Conservation (phyloP, 2,329 filamentous ascomycete genomes). For the Sodiomyces alkalinus region DNA sequence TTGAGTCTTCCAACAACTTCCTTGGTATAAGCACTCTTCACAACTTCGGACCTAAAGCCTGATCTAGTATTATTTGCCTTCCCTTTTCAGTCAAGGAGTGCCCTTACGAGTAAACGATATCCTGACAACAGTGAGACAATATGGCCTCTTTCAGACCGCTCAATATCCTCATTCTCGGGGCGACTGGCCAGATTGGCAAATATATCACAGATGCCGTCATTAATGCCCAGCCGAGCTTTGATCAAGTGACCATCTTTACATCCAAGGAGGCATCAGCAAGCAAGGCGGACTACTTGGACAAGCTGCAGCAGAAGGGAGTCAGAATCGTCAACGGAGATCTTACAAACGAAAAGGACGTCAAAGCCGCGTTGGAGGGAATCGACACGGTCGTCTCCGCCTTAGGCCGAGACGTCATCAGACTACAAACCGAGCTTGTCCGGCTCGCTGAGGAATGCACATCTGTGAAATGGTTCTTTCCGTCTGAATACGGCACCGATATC, state of each 20-base stretch:
- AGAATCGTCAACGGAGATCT: constrained; percentile 19
- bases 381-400: constrained; percentile 70
- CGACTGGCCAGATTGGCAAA: constrained; percentile 24
- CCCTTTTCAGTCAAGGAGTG: no score
- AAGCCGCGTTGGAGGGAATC: constrained; percentile 38
- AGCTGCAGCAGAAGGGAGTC: constrained; percentile 10
- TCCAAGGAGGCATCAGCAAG: constrained; percentile 4
- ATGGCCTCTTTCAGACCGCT: constrained; percentile 1
- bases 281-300: constrained; percentile 10
- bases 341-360: constrained; percentile 26
- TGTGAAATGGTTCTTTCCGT: constrained; percentile 51
- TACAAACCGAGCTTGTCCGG: constrained; percentile 45
- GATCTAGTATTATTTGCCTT: no score
- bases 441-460: constrained; percentile 37
- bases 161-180: constrained; percentile 16
- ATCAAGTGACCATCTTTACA: constrained; percentile 19
- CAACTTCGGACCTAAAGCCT: no score
- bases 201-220: constrained; percentile 24
- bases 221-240: constrained; percentile 17
- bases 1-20: no score
- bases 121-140: no score
- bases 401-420: constrained; percentile 65
- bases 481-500: constrained; percentile 52
- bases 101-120: no score
- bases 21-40: no score